Evolutionary conservation across 768 basidiomycete genomes (phyloP), one percentile per base, ranked within the genome.

Genomic region (Lentinula boryana): DNA sequence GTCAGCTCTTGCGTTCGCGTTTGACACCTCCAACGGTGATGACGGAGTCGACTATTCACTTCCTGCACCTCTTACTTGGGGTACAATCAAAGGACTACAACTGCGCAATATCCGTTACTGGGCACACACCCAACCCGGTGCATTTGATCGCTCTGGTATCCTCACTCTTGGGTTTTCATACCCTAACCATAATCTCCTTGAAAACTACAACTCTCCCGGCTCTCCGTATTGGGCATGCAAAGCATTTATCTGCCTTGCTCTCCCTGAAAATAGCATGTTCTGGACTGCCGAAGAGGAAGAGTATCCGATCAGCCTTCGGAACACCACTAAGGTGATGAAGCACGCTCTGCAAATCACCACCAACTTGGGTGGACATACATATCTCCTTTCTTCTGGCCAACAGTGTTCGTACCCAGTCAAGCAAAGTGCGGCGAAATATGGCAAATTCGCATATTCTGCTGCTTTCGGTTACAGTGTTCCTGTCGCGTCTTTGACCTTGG

Each of bases 161-260:
- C 74, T 91, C 38, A 90, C 86, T 9, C 86, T 90, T 65, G 88
- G 88, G 2, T 89, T 78, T 67, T 74, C 75, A 51, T 89, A 88
- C 65, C 87, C 86, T 33, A 88, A 88, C 66, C 84, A 84, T 72
- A 86, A 86, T 69, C 85, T 89, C 76, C 87, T 83, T 13, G 85
- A 91, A 68, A 89, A 88, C 71, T 90, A 92, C 76, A 90, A 91
- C 68, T 87, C 87, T 4, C 84, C 84, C 16, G 88, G 88, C 18
- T 89, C 87, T 27, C 86, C 87, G 2, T 92, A 91, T 72, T 91
- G 89, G 89, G 87, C 85, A 68, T 89, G 87, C 75, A 89, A 90
- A 68, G 85, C 87, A 1, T 91, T 92, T 70, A 76, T 86, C 41
- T 70, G 86, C 5, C 80, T 91, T 15, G 76, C 87, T 5, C 77